Evolutionary conservation across 2,329 filamentous ascomycete genomes (phyloP).

Genomic region (Penicillium sp.): DNA sequence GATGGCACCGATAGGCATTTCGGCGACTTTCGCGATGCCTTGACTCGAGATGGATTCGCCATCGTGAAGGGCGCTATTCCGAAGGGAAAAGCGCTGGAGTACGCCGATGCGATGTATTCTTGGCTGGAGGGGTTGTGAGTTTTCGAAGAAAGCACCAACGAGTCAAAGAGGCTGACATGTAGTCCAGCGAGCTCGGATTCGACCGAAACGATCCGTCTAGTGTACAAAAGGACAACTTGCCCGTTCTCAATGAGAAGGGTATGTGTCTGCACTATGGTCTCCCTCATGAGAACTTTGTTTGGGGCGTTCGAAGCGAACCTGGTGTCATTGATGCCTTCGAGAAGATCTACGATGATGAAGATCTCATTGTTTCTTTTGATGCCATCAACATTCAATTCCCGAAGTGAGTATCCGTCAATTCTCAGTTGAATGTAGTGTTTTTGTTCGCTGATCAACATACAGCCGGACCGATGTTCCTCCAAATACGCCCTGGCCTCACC

Average conservation of each 20-base stretch:
- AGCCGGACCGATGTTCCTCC: constrained; percentile 20
- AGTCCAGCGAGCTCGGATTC: constrained; percentile 35
- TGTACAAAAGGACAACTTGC: constrained; percentile 36
- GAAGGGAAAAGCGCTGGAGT: constrained; percentile 37
- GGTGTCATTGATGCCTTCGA: constrained; percentile 51
- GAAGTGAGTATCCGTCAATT: constrained; percentile 23
- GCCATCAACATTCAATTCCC: constrained; percentile 49
- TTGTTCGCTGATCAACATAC: neutral
- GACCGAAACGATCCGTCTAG: constrained; percentile 37
- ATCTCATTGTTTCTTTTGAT: constrained; percentile 54
- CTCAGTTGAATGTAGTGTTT: neutral
- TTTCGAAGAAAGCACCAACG: neutral
- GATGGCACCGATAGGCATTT: constrained; percentile 20
- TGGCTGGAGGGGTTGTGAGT: constrained; percentile 28
- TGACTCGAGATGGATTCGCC: constrained; percentile 45
- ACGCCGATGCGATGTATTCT: constrained; percentile 25
- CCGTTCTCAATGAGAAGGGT: constrained; percentile 50
- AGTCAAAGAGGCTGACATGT: neutral
- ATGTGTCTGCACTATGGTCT: constrained; percentile 52
- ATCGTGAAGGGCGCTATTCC: constrained; percentile 52
- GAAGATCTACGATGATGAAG: constrained; percentile 48
- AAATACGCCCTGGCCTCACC: constrained; percentile 51
- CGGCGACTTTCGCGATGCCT: constrained; percentile 27
- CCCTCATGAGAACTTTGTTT: constrained; percentile 52
- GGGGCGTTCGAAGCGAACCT: constrained; percentile 51